These are phyloP conservation scores for Diaporthe capsici DNA, from an alignment of 2,329 filamentous ascomycete species.

Conservation along the genomic window DNA sequence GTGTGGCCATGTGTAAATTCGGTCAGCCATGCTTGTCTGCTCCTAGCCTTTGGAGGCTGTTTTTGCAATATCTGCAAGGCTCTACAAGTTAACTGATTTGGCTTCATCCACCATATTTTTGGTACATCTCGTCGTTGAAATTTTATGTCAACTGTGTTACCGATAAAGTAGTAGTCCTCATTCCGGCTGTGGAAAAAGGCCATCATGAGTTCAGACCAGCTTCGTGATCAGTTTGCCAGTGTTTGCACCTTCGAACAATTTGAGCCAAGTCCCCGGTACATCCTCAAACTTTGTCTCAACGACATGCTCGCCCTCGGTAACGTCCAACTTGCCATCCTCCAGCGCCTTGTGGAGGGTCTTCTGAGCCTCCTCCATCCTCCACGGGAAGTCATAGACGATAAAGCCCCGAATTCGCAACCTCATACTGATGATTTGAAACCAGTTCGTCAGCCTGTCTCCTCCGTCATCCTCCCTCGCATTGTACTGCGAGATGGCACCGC, in stretches of 20 bases:
- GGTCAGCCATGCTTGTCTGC: too few species aligned
- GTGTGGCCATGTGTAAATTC: too few species aligned
- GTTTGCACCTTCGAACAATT: slow-evolving; percentile 27
- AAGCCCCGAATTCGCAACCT: slow-evolving; percentile 2
- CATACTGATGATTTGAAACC: slow-evolving; percentile 30
- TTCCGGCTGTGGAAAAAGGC: not conserved
- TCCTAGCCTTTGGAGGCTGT: too few species aligned
- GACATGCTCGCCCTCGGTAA: slow-evolving; percentile 21
- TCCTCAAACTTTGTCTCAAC: slow-evolving; percentile 27
- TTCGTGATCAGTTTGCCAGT: slow-evolving; percentile 31
- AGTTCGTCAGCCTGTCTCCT: slow-evolving; percentile 18
- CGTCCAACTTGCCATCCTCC: slow-evolving; percentile 26
- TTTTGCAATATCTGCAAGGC: too few species aligned
- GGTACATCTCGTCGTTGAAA: too few species aligned
- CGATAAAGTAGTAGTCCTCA: not conserved
- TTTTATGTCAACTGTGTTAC: too few species aligned
- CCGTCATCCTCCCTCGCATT: slow-evolving; percentile 10
- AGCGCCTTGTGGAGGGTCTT: slow-evolving; percentile 22
- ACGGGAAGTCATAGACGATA: slow-evolving; percentile 4
- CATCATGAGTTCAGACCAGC: not conserved
- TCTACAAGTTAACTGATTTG: too few species aligned
- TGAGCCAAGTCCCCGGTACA: slow-evolving; percentile 24
- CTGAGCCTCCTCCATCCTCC: not conserved
- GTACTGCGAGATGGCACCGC: slow-evolving; percentile 31
- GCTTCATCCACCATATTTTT: too few species aligned